A percentile compares a stretch with the other conserved stretches of the same genome.
Evolutionary conservation across 495 filamentous ascomycete genomes (phyloP).

Genomic region (Hypoxylon cercidicola): DNA sequence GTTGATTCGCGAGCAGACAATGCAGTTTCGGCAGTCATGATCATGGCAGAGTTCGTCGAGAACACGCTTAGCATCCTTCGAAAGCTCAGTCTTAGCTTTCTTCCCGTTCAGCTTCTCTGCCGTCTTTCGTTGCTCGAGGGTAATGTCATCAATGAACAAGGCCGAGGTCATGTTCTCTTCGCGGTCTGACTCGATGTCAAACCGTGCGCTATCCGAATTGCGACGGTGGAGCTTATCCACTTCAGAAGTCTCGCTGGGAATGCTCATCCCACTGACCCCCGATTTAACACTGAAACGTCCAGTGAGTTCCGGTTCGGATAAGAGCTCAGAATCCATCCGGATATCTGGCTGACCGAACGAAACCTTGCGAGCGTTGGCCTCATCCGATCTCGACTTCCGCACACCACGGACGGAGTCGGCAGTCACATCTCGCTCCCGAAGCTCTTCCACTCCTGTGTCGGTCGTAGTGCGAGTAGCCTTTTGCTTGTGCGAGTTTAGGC

Average conservation of each 20-base stretch:
- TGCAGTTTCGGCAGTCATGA: constrained; percentile 78
- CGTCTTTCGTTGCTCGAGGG: constrained; percentile 49
- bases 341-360: constrained; percentile 28
- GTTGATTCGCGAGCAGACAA: constrained; percentile 72
- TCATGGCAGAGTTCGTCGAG: constrained; percentile 64
- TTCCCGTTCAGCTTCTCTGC: constrained; percentile 38
- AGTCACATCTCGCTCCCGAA: constrained; percentile 15
- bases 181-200: constrained; percentile 38
- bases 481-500: constrained; percentile 35
- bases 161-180: constrained; percentile 82
- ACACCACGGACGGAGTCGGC: constrained; percentile 5
- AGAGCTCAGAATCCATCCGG: not conserved
- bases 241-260: constrained; percentile 38
- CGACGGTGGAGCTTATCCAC: constrained; percentile 43
- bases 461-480: constrained; percentile 10
- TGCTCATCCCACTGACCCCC: constrained; percentile 48
- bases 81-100: constrained; percentile 52
- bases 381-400: constrained; percentile 31
- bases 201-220: constrained; percentile 46
- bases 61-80: constrained; percentile 64
- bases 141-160: constrained; percentile 67
- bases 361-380: constrained; percentile 30
- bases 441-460: constrained; percentile 18
- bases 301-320: constrained; percentile 41
- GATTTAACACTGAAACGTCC: constrained; percentile 57